A percentile compares a stretch with the other conserved stretches of the same genome.
These are phyloP conservation scores for Moricandia arvensis DNA, from an alignment of 345 rosid genomes.

Conservation along the genomic window DNA sequence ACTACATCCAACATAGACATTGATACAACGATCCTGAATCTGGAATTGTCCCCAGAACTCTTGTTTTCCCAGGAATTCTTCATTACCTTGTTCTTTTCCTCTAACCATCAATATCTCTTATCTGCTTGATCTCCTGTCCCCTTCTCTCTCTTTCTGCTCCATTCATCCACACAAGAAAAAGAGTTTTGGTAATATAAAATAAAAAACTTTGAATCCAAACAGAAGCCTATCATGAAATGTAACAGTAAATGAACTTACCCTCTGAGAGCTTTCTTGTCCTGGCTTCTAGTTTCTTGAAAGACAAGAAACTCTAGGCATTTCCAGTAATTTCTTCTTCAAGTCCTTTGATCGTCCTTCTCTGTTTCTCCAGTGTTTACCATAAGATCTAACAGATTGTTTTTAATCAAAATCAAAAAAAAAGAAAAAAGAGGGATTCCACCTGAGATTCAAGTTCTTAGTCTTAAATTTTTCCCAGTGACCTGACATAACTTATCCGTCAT, in stretches of 20 bases:
- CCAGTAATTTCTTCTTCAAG: no score
- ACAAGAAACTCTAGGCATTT: no score
- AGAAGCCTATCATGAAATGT: background rate
- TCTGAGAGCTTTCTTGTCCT: no score
- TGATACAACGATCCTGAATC: slow-evolving; percentile 77
- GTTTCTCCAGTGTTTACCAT: background rate
- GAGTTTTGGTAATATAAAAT: background rate
- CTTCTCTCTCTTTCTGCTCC: slow-evolving; percentile 63
- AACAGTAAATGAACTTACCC: no score
- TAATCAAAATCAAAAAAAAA: background rate
- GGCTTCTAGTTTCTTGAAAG: no score
- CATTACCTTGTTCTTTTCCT: slow-evolving; percentile 41
- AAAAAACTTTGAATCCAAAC: background rate
- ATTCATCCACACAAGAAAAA: background rate
- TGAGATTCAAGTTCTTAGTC: slow-evolving; percentile 32
- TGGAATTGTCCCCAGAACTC: slow-evolving; percentile 85
- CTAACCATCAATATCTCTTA: slow-evolving; percentile 61
- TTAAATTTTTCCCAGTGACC: slow-evolving; percentile 81
- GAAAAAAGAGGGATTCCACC: background rate
- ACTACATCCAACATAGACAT: slow-evolving; percentile 88
- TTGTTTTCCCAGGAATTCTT: slow-evolving; percentile 40
- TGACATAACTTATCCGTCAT: slow-evolving; percentile 73
- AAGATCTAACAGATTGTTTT: background rate
- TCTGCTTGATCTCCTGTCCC: slow-evolving; percentile 72
- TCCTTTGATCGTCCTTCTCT: background rate